Evolutionary conservation across 176 grass and related monocot species (phyloP), one percentile per base, ranked within the genome.

Genomic region (Secale cereale): DNA sequence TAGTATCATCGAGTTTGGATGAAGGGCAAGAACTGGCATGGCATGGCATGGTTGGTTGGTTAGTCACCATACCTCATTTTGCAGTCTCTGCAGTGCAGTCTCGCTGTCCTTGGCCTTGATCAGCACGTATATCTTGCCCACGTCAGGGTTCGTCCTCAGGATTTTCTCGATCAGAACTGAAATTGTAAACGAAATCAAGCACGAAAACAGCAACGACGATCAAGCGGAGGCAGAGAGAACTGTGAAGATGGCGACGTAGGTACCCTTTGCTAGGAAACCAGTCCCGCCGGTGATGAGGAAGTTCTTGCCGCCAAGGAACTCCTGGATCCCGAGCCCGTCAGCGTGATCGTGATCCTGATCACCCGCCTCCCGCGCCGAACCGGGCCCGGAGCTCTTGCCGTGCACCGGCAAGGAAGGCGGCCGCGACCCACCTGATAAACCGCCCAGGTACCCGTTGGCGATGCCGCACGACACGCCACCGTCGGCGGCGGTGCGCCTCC

Each of bases 151-250:
- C 10, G 83, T 90, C 31, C 96, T 93, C 86, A 95, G 57, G 63
- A 98, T 95, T 70, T 98, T 98, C 86, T 98, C 93, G 50, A 95
- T 90, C 75, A 95, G 93, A 89, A 95, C 93, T 98, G 76, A 74
- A 23, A 61, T 27, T 26, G 8, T 43, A 89, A 65, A 26, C 7
- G 8, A 64, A 35, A 74, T 70, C 27, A 33, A 69, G 54, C 30
- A 43, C 15, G 74, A 52, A 86, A 89, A 10, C 30, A 12, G 45
- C 45, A 78, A 4, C 10, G 37, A 1, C 7, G 6, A 63, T 20
- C 27, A 26, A 64, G 26, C 5, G 15, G 17, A 19, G 23, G 4
- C 4, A 40, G 7, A 30, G 63, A 65, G 5, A 31, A 3, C 17
- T 16, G 64, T 4, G 20, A 16, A 63, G 19, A 67, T 35, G 72